Base-by-base conservation (phyloP, 78 protist genomes). In the Dictyostelium citrinum region DNA sequence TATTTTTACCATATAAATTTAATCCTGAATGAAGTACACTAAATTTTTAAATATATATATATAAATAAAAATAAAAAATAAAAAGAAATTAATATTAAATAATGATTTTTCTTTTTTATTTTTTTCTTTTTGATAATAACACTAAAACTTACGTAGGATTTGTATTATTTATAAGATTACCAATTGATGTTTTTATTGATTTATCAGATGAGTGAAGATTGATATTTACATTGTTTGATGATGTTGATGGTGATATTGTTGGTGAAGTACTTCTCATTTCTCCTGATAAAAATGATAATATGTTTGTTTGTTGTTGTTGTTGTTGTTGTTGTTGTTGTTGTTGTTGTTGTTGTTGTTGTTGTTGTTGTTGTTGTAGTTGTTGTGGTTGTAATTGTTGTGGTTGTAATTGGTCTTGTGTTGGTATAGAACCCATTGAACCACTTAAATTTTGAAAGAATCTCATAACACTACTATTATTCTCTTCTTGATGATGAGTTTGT, bases 371-470 rank as follows among this genome's bases (percentile, higher is more conserved):
- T 49, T 49, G 90, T 17, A 45, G 90, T 27, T 45, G 90, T 51
- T 67, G 75, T 39, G 20, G 49, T 70, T 5, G 22, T 58, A 20
- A 27, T 17, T 14, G 64, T 55, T 2, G 27, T 33, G n/a, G 45
- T 70, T 12, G 33, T 27, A 27, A 11, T 27, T 24, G 31, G 17
- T 55, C 64, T 55, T 55, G 64, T 55, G 64, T 55, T 55, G 64
- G 64, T 55, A 55, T 55, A 5, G 64, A 55, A 14, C 64, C 64
- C 64, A 55, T 55, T 64, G 72, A 64, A 37, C 79, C 41, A 75
- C 81, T 46, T 39, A 75, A 75, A 24, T 75, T 75, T 33, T 84
- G 81, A 58, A 88, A 88, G 71, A 88, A 88, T 78, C 93, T 88
- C 81, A 88, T 67, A 31, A 88, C 93, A 78, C 81, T 75, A 67